Evolutionary conservation across 2,329 filamentous ascomycete species (phyloP).

Genomic region (Elsinoe necatrix): DNA sequence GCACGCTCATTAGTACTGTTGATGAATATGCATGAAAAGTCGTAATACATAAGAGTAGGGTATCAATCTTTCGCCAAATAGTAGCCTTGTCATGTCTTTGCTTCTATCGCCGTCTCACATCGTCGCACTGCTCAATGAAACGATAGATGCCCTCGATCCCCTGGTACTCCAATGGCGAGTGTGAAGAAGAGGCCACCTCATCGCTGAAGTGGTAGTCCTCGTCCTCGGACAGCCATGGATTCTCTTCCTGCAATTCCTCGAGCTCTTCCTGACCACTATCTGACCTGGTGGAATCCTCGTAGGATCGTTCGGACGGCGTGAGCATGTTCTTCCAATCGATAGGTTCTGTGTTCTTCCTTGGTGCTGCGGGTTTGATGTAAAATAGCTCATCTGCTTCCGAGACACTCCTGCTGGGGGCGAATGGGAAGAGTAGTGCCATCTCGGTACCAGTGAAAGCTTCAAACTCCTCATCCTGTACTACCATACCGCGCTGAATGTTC

Average conservation of each 20-base stretch:
- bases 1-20: too few species aligned
- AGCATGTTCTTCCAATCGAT: conserved; percentile 54
- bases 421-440: conserved; percentile 76
- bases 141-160: conserved; percentile 57
- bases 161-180: conserved; percentile 49
- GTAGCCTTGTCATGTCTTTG: not conserved
- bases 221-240: conserved; percentile 50
- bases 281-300: conserved; percentile 31
- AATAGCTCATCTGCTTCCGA: conserved; percentile 35
- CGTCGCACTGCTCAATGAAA: conserved; percentile 57
- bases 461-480: conserved; percentile 73
- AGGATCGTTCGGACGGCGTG: conserved; percentile 32
- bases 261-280: conserved; percentile 22
- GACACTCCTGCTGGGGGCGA: conserved; percentile 56
- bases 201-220: conserved; percentile 49
- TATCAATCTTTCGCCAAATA: conserved; percentile 16
- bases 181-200: conserved; percentile 24
- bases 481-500: conserved; percentile 68
- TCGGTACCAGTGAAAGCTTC: conserved; percentile 57
- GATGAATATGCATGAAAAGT: too few species aligned
- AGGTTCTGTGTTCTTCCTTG: conserved; percentile 28
- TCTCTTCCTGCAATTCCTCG: conserved; percentile 35
- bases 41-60: conserved; percentile 15
- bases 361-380: conserved; percentile 34
- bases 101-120: conserved; percentile 29